Conservation (phyloP, 2,329 filamentous ascomycete genomes). For the Magnaporthiopsis rhizophila region DNA sequence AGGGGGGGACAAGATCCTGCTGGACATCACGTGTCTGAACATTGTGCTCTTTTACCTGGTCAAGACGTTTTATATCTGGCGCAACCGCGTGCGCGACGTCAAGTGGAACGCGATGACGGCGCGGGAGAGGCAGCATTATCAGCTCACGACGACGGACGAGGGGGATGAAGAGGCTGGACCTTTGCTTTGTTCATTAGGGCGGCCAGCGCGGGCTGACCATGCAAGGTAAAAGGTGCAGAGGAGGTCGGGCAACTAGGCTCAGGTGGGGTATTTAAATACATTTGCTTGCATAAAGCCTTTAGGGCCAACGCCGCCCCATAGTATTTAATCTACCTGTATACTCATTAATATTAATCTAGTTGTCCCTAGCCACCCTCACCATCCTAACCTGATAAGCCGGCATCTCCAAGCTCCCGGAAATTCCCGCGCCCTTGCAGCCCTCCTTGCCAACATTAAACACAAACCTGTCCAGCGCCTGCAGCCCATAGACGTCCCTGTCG, state of each 20-base stretch:
- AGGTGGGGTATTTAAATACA: no score
- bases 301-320: neutral
- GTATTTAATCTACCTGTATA: neutral
- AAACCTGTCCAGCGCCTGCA: slow-evolving; percentile 4
- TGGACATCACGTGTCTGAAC: slow-evolving; percentile 40
- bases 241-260: no score
- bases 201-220: no score
- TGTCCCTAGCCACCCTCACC: neutral
- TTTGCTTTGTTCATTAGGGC: slow-evolving; percentile 33
- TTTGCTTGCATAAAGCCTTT: no score
- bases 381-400: slow-evolving; percentile 8
- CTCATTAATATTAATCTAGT: neutral
- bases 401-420: slow-evolving; percentile 1
- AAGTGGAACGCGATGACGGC: slow-evolving; percentile 40
- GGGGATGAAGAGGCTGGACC: slow-evolving; percentile 38
- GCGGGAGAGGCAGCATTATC: slow-evolving; percentile 40
- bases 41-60: slow-evolving; percentile 41
- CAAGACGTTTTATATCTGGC: slow-evolving; percentile 44
- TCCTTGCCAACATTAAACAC: slow-evolving; percentile 2
- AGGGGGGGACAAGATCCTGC: slow-evolving; percentile 45
- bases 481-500: slow-evolving; percentile 6
- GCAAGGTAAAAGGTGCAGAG: no score
- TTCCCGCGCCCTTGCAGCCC: neutral
- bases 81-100: slow-evolving; percentile 38
- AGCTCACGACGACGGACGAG: slow-evolving; percentile 31